phyloP scores from a whole-genome alignment of 345 rosid species.

The Syzygium aromaticum region DNA sequence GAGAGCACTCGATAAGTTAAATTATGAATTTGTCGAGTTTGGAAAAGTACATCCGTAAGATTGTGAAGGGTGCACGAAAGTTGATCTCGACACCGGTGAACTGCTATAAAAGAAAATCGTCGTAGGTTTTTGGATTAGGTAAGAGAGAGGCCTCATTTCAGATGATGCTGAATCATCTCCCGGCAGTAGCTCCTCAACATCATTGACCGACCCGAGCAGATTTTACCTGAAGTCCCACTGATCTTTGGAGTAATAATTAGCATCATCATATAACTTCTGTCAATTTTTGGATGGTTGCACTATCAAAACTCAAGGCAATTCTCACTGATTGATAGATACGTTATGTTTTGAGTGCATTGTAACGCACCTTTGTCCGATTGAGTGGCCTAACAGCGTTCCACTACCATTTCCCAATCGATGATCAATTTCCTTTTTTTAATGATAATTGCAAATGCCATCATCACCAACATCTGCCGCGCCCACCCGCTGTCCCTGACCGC shows the following conservation, averaged over 20 bases:
- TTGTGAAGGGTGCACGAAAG: neutral
- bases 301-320: neutral
- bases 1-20: neutral
- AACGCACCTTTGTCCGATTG: neutral
- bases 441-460: neutral
- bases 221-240: neutral
- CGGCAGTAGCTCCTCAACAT: neutral
- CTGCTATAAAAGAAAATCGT: neutral
- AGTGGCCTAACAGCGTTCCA: neutral
- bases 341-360: neutral
- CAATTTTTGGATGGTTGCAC: neutral
- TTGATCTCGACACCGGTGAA: neutral
- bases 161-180: neutral
- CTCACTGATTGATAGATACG: neutral
- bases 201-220: neutral
- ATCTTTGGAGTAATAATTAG: neutral
- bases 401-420: neutral
- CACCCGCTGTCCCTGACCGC: neutral
- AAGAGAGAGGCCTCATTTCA: neutral
- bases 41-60: neutral
- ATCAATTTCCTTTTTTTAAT: neutral
- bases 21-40: neutral
- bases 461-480: neutral
- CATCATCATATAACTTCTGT: neutral
- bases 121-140: neutral